These are phyloP conservation scores for Selenicereus undatus DNA, from an alignment of 148 eudicot species.

Conservation along the genomic window DNA sequence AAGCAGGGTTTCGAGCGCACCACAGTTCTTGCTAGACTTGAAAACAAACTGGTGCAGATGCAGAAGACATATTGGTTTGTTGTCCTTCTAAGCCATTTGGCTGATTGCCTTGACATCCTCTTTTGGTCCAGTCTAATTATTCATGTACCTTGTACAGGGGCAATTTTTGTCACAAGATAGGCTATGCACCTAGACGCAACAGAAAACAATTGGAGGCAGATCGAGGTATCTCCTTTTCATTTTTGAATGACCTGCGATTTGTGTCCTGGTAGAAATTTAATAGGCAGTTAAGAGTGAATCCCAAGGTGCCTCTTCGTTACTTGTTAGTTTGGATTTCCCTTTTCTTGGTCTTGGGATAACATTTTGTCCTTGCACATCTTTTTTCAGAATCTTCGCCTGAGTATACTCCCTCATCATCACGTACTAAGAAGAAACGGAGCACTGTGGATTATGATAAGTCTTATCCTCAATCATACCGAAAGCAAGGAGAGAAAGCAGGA, in stretches of 20 bases:
- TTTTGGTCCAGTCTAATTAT: constrained; percentile 4
- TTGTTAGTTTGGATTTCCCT: background rate
- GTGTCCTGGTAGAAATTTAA: background rate
- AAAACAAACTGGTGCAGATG: constrained; percentile 52
- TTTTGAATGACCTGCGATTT: background rate
- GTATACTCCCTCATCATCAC: constrained; percentile 32
- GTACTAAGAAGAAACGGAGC: constrained; percentile 30
- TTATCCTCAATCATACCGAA: background rate
- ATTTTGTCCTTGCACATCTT: background rate
- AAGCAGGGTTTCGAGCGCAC: constrained; percentile 99
- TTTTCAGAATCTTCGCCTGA: constrained; percentile 56
- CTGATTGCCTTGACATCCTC: constrained; percentile 2
- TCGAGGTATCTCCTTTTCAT: constrained; percentile 34
- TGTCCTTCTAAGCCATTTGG: constrained; percentile 10
- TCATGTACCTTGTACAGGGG: constrained; percentile 42
- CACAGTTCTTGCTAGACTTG: constrained; percentile 77
- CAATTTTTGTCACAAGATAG: constrained; percentile 64
- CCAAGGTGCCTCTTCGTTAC: background rate
- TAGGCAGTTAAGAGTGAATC: background rate
- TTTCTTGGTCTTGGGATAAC: background rate
- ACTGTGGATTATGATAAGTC: constrained; percentile 6
- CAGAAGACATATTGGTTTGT: constrained; percentile 84
- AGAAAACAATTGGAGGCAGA: constrained; percentile 33
- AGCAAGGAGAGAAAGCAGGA: constrained; percentile 7
- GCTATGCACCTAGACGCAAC: constrained; percentile 70